Conservation (phyloP, 805 yeast genomes). For the Lipomyces chichibuensis region DNA sequence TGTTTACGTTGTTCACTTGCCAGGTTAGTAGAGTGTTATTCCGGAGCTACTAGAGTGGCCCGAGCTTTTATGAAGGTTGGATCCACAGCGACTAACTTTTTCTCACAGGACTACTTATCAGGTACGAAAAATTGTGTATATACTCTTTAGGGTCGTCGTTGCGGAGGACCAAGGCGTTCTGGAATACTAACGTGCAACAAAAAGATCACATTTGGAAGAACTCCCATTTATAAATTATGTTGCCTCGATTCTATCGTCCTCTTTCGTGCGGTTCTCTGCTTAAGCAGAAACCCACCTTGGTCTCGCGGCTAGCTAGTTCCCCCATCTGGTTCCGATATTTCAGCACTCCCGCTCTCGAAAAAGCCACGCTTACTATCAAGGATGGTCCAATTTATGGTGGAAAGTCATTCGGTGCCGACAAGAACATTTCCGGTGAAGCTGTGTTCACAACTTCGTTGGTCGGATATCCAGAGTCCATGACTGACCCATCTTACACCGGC, state of each 20-base stretch:
- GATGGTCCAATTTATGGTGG: slow-evolving; percentile 63
- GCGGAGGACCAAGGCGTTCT: not conserved
- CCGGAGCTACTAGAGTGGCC: not conserved
- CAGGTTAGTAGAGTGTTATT: slow-evolving; percentile 24
- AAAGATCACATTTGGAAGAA: slow-evolving; percentile 35
- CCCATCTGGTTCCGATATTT: slow-evolving; percentile 13
- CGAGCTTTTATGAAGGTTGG: not conserved
- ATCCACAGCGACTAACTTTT: slow-evolving; percentile 12
- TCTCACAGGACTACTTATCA: slow-evolving; percentile 33
- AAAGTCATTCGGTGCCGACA: slow-evolving; percentile 94
- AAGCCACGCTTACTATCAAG: slow-evolving; percentile 26
- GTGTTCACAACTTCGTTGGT: slow-evolving; percentile 99
- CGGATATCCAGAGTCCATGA: slow-evolving; percentile 96
- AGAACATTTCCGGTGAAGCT: slow-evolving; percentile 90
- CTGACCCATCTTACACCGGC: slow-evolving; percentile 98
- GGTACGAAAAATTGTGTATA: slow-evolving; percentile 15
- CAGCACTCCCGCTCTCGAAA: slow-evolving; percentile 14
- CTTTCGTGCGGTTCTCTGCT: slow-evolving; percentile 8
- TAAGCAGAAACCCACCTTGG: slow-evolving; percentile 5
- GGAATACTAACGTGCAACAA: not conserved
- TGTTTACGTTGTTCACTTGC: slow-evolving; percentile 31
- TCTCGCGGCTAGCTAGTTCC: not conserved
- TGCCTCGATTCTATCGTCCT: slow-evolving; percentile 17
- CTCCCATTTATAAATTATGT: slow-evolving; percentile 17
- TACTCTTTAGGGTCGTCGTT: not conserved